Conservation (phyloP, 352 stramenopile genomes). For the Globisporangium parvum region DNA sequence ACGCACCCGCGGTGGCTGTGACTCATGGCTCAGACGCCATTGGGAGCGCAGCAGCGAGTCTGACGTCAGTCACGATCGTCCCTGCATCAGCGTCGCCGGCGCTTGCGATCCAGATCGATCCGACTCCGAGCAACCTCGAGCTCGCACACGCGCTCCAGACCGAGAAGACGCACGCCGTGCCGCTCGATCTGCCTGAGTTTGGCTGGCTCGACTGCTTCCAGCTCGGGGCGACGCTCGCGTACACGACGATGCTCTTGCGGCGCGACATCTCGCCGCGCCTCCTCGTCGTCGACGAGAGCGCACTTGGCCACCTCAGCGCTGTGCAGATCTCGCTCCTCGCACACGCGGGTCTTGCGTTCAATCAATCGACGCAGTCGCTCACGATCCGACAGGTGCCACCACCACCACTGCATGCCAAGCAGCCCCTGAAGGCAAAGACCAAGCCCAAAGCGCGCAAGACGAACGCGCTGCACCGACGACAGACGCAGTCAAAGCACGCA, state of each 20-base stretch:
- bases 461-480: not conserved
- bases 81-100: not conserved
- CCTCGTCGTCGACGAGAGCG: constrained; percentile 28
- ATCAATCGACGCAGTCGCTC: constrained; percentile 27
- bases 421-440: constrained; percentile 10
- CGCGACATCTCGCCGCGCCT: constrained; percentile 37
- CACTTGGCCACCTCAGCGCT: constrained; percentile 17
- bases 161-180: constrained; percentile 38
- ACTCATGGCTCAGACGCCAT: not conserved
- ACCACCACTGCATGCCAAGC: constrained; percentile 4
- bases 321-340: constrained; percentile 27
- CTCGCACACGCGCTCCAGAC: constrained; percentile 33
- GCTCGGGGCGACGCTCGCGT: constrained; percentile 40
- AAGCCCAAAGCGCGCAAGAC: not conserved
- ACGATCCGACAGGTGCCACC: constrained; percentile 21
- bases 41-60: not conserved
- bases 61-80: not conserved
- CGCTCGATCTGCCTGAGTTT: constrained; percentile 36
- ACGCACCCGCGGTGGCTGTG: not conserved
- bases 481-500: not conserved
- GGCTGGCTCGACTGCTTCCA: constrained; percentile 45
- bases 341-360: constrained; percentile 31
- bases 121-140: not conserved
- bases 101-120: constrained; percentile 19
- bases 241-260: constrained; percentile 41